These are phyloP conservation scores for Fusarium sororula DNA, from an alignment of 2,329 filamentous ascomycete genomes.

Conservation along the genomic window DNA sequence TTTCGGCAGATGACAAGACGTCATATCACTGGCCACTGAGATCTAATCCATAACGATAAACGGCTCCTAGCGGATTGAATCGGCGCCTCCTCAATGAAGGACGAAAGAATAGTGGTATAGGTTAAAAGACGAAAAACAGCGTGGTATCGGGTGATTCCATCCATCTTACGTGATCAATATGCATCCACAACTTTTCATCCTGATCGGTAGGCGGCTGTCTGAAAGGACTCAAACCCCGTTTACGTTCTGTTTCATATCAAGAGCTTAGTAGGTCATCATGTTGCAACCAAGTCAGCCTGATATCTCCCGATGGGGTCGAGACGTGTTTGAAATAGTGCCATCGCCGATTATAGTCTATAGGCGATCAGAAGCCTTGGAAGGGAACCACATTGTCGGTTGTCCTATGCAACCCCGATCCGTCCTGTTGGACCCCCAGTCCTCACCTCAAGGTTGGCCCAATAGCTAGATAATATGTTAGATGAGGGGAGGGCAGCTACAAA, in stretches of 20 bases:
- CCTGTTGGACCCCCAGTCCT: background rate
- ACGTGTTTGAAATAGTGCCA: background rate
- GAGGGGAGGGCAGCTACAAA: slow-evolving; percentile 5
- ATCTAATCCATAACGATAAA: background rate
- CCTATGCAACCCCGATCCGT: background rate
- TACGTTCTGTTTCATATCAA: background rate
- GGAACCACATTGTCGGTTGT: background rate
- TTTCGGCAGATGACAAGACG: background rate
- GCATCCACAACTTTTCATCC: background rate
- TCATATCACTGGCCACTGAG: background rate
- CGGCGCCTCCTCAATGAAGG: background rate
- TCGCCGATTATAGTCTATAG: background rate
- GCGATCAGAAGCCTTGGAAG: background rate
- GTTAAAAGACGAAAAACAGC: background rate
- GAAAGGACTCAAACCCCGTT: slow-evolving; percentile 25
- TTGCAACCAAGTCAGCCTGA: background rate
- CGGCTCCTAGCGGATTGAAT: background rate
- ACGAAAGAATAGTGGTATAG: background rate
- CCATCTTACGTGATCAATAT: slow-evolving; percentile 16
- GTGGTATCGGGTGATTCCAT: slow-evolving; percentile 16
- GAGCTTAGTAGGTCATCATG: background rate
- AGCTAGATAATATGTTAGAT: slow-evolving; percentile 19
- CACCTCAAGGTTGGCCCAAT: background rate
- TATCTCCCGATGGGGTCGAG: background rate
- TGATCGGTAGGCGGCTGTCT: slow-evolving; percentile 4